Evolutionary conservation across 257 asterid species (phyloP), one percentile per base, ranked within the genome.

Genomic region (Dorcoceras hygrometricum): DNA sequence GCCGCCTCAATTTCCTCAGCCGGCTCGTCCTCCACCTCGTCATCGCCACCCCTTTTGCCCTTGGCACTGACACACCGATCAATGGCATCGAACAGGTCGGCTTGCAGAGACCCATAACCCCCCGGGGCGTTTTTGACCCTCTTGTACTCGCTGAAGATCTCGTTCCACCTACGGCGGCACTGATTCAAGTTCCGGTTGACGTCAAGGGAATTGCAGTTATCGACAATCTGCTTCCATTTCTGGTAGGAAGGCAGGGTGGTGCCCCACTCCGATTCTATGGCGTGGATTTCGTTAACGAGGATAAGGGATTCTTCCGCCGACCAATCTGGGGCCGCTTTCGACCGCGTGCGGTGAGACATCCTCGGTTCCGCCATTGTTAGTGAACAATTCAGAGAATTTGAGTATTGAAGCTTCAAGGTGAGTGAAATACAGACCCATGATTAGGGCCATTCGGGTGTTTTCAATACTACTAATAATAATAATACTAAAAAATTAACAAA

Each of bases 191-290:
- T 87, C 73, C 98, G 66, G 71, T 63, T 57, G 31, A 92, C 86
- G 2, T 79, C 96, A 58, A 87, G 76, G 18, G 91, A 78, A 71
- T 83, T 80, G 84, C 98, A 89, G 29, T 84, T 86, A 76, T 87
- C 84, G 58, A 91, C 98, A 48, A 90, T 89, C 71, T 88, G 95
- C 77, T 91, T 91, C 98, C 98, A 91, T 81, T 87, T 91, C 79
- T 91, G 98, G 75, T 89, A 91, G 5, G 98, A 87, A 1, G 98
- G 80, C 27, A 91, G 83, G 0, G 92, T 62, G 68, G 79, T 65
- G 23, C 89, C 85, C 90, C 95, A 87, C 71, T 92, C 98, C 6
- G 82, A 81, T 73, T 92, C 96, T 34, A 90, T 82, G 50, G 95
- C 78, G 73, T 65, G 65, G 73, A 92, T 83, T 80, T 89, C 96